phyloP scores from a whole-genome alignment of 257 asterid genomes.

The Pogostemon cablin region DNA sequence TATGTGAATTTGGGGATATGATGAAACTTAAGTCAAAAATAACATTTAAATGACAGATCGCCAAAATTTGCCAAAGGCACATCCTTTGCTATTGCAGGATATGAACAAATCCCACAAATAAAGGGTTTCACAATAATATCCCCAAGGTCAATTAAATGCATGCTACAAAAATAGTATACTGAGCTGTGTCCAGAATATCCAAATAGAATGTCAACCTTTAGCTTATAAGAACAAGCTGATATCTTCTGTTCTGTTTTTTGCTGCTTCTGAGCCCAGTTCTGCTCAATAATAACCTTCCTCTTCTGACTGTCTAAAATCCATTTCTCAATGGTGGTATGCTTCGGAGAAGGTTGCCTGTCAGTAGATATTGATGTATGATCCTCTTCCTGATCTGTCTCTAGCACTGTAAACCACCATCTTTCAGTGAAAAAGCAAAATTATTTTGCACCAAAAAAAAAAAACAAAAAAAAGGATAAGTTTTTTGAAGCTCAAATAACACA shows the following conservation, averaged over 20 bases:
- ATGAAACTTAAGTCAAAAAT: not conserved
- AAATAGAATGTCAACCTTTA: conserved; percentile 64
- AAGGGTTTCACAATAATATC: conserved; percentile 19
- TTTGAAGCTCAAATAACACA: conserved; percentile 26
- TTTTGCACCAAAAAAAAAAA: conserved; percentile 4
- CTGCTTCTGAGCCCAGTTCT: conserved; percentile 72
- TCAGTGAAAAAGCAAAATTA: conserved; percentile 35
- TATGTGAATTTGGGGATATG: not conserved
- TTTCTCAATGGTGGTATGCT: conserved; percentile 70
- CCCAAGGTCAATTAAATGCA: conserved; percentile 10
- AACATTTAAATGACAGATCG: not conserved
- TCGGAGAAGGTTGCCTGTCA: conserved; percentile 72
- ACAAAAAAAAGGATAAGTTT: not conserved
- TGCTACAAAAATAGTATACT: conserved; percentile 4
- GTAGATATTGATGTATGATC: conserved; percentile 54
- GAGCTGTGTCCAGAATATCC: conserved; percentile 17
- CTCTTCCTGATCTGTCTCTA: conserved; percentile 67
- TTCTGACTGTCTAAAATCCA: conserved; percentile 78
- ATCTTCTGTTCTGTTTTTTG: conserved; percentile 75
- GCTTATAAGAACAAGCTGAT: conserved; percentile 68
- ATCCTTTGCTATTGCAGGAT: conserved; percentile 20
- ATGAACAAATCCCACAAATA: conserved; percentile 17
- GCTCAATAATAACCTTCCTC: conserved; percentile 63
- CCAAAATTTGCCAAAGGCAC: conserved; percentile 1
- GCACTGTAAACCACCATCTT: conserved; percentile 35